phyloP scores from a whole-genome alignment of 1,139 yeast genomes.

The Zygosaccharomyces pseudobailii region DNA sequence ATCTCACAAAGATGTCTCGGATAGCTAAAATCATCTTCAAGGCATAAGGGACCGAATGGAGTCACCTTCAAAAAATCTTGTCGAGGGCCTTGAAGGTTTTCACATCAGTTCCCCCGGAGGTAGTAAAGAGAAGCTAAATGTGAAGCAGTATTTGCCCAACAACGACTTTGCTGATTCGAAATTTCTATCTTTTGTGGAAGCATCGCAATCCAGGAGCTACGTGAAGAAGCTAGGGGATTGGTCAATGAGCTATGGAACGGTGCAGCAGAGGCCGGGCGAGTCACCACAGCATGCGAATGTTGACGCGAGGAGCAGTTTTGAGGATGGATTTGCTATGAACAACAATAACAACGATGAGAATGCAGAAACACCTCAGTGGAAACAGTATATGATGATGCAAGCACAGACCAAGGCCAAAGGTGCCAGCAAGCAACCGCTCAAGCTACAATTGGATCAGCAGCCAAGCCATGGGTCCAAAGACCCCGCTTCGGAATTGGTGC shows the following conservation, averaged over 20 bases:
- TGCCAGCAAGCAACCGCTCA: constrained; percentile 1
- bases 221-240: constrained; percentile 19
- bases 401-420: constrained; percentile 4
- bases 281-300: constrained; percentile 7
- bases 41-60: constrained; percentile 4
- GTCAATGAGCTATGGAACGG: constrained; percentile 26
- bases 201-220: constrained; percentile 16
- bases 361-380: constrained; percentile 24
- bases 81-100: constrained; percentile 19
- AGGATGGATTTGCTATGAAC: background rate
- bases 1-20: background rate
- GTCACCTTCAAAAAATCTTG: constrained; percentile 22
- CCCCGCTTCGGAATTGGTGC: constrained; percentile 21
- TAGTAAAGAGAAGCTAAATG: constrained; percentile 3
- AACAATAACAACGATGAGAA: constrained; percentile 8
- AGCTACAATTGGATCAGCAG: background rate
- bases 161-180: constrained; percentile 21
- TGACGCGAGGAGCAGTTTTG: constrained; percentile 2
- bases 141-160: constrained; percentile 20
- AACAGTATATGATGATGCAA: constrained; percentile 18
- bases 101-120: constrained; percentile 23
- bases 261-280: constrained; percentile 16
- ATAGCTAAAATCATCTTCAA: background rate
- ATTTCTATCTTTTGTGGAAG: constrained; percentile 20
- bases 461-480: constrained; percentile 4